Percentiles rank a stretch among this genome's conserved stretches.
Conservation (phyloP, 2,329 filamentous ascomycete species). For the Incumbomyces lentus region DNA sequence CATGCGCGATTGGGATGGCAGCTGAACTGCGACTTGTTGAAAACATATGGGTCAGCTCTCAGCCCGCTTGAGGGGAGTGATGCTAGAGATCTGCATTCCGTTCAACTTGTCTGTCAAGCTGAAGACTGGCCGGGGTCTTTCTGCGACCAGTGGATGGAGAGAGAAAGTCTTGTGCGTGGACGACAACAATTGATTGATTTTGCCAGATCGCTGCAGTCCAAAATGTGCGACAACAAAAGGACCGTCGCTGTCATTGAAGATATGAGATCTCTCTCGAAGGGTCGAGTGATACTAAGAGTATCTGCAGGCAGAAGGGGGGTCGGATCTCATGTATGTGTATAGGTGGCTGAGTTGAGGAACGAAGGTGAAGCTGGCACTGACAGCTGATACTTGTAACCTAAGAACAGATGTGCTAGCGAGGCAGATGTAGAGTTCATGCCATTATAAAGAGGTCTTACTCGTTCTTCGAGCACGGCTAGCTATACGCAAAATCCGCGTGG, state of each 20-base stretch:
- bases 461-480: not conserved
- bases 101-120: slow-evolving; percentile 17
- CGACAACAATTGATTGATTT: slow-evolving; percentile 14
- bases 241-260: slow-evolving; percentile 13
- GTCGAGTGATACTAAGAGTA: slow-evolving; percentile 14
- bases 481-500: too few species aligned
- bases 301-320: not conserved
- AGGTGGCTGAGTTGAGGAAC: too few species aligned
- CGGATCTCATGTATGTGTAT: not conserved
- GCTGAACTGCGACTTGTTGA: slow-evolving; percentile 18
- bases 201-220: slow-evolving; percentile 11
- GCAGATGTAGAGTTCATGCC: not conserved
- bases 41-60: slow-evolving; percentile 12
- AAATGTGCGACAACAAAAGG: slow-evolving; percentile 9
- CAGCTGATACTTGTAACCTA: not conserved
- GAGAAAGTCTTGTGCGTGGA: slow-evolving; percentile 15
- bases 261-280: slow-evolving; percentile 13
- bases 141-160: slow-evolving; percentile 18
- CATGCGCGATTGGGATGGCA: slow-evolving; percentile 17
- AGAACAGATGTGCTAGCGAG: not conserved
- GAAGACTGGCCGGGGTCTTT: slow-evolving; percentile 17
- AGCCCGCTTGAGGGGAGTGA: slow-evolving; percentile 8
- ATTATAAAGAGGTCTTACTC: too few species aligned
- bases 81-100: slow-evolving; percentile 7
- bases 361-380: not conserved